Evolutionary conservation across 208 protist genomes (phyloP).

Genomic region (Trypanosomatidae sp.): DNA sequence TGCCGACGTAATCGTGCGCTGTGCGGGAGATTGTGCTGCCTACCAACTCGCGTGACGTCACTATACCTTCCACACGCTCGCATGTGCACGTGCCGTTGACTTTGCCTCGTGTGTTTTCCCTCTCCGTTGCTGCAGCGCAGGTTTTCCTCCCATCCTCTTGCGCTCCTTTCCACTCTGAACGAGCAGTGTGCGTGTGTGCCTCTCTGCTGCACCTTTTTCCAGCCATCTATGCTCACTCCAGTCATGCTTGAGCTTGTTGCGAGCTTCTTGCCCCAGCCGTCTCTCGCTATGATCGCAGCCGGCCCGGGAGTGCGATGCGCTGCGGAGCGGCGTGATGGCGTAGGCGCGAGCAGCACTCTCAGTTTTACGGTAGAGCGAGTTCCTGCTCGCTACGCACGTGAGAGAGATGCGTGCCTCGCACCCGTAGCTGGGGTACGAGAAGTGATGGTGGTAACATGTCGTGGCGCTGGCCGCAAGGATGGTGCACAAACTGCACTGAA

Average conservation of each 20-base stretch:
- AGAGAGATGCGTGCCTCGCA: slow-evolving; percentile 1
- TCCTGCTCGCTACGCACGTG: background rate
- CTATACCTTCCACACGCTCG: background rate
- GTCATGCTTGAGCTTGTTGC: background rate
- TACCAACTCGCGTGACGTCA: background rate
- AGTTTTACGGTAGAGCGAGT: slow-evolving; percentile 9
- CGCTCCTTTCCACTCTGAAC: background rate
- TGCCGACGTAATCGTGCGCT: no score
- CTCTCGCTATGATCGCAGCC: background rate
- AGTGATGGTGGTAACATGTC: slow-evolving; percentile 18
- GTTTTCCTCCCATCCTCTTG: no score
- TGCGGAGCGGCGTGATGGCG: background rate
- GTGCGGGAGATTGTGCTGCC: background rate
- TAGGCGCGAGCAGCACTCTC: no score
- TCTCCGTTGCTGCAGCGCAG: background rate
- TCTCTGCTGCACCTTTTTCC: background rate
- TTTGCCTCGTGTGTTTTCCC: background rate
- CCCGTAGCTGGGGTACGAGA: background rate
- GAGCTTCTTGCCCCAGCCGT: background rate
- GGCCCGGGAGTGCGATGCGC: background rate
- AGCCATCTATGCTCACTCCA: background rate
- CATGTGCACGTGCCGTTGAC: background rate
- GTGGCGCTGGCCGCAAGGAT: background rate
- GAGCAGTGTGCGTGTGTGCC: background rate
- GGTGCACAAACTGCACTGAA: slow-evolving; percentile 1